phyloP scores from a whole-genome alignment of 2,329 filamentous ascomycete species.

The Pseudopyricularia javanii region DNA sequence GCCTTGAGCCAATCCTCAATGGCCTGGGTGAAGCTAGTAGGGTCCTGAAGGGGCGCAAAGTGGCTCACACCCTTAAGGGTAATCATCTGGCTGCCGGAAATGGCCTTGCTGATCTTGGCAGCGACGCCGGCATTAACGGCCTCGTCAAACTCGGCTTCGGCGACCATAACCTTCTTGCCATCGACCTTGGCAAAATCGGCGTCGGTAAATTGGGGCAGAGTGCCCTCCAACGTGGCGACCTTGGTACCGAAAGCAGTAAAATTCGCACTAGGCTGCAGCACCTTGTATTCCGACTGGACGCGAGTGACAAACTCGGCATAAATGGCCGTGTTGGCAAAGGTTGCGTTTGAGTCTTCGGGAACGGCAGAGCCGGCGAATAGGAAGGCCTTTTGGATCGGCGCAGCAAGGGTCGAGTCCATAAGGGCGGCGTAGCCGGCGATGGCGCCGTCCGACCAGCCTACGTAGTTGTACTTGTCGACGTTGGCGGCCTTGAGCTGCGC shows the following conservation, averaged over 20 bases:
- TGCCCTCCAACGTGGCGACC: constrained; percentile 14
- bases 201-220: constrained; percentile 17
- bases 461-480: constrained; percentile 18
- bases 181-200: constrained; percentile 11
- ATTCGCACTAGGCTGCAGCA: constrained; percentile 20
- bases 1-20: constrained; percentile 15
- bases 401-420: constrained; percentile 16
- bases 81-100: constrained; percentile 21
- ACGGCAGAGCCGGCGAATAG: constrained; percentile 22
- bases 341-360: constrained; percentile 20
- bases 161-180: constrained; percentile 14
- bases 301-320: constrained; percentile 21
- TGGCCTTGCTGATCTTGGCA: constrained; percentile 18
- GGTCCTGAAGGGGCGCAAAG: constrained; percentile 28
- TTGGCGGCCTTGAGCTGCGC: constrained; percentile 17
- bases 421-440: constrained; percentile 23
- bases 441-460: constrained; percentile 29
- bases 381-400: constrained; percentile 24
- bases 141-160: constrained; percentile 20
- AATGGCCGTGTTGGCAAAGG: constrained; percentile 18
- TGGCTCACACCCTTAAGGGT: constrained; percentile 25
- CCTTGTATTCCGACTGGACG: constrained; percentile 21
- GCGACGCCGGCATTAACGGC: constrained; percentile 25
- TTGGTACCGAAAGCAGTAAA: constrained; percentile 20
- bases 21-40: constrained; percentile 19